Evolutionary conservation across 139 green algal genomes (phyloP), one percentile per base, ranked within the genome.

Genomic region (Yamagishiella unicocca): DNA sequence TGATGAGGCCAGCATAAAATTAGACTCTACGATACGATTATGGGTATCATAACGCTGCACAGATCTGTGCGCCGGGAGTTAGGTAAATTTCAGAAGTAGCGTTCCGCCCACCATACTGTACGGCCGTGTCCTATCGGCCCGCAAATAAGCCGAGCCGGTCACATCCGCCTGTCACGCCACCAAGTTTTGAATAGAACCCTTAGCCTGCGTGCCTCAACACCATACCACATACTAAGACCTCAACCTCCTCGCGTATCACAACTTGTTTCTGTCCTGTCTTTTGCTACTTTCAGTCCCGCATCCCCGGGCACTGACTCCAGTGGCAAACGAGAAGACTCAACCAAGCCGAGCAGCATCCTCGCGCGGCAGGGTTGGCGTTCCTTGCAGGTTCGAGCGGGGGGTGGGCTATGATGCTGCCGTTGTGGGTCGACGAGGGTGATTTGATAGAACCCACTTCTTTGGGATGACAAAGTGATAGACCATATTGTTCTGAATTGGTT

Each of bases 321-420:
- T n/a, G 40, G 19, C 50, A 72, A 54, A 25, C 24, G 24, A 72
- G 27, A 83, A 54, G 9, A n/a, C 42, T 77, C 80, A 66, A 86
- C 64, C 80, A 86, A 77, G 80, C 80, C 64, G 80, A 86, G 80
- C 80, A 78, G n/a, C 64, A 86, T 86, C 80, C 80, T 86, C 80
- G 80, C 29, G 80, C 80, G 42, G 80, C 80, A 86, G 64, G 80
- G 80, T 68, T 22, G 80, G 64, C 64, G 62, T 86, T 75, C 64
- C 80, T 77, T 86, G 80, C 62, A 86, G 80, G 80, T 86, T 55
- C 38, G 80, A 75, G 37, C 38, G 70, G 70, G 70, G 70, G 40
- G 38, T n/a, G 55, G 62, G 22, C 76, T 37, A 12, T 71, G 38
- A 74, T 61, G 77, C 55, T 73, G 77, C 37, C 29, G 76, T 72